Base-by-base conservation (phyloP, 2,329 filamentous ascomycete genomes). In the Fusarium setosum region DNA sequence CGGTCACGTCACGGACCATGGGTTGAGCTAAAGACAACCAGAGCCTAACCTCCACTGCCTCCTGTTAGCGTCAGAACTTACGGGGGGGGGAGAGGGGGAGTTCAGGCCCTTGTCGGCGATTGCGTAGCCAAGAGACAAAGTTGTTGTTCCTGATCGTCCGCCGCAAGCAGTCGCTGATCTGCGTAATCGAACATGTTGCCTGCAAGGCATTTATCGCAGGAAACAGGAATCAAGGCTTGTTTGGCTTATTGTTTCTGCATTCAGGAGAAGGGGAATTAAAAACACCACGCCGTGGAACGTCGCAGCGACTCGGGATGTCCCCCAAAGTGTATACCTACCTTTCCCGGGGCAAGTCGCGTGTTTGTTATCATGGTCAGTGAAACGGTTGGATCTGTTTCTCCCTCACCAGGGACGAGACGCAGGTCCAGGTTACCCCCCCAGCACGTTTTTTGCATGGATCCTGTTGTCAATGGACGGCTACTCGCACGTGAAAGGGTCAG, bases 401-500 rank as follows among this genome's bases (percentile, higher is more conserved):
- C n/a, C 24, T 52, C 20, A 17, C 29, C 17, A 51, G 48, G 34
- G 20, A 26, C 21, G 20, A n/a, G 17, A 17, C 6, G 13, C 23
- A 20, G n/a, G n/a, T n/a, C 20, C 20, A 21, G 32, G 26, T 29
- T 47, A 47, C 8, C 42, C 23, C 38, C 50, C 51, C 20, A 20
- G 51, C 29, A 44, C 12, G 21, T 35, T 53, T n/a, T 38, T 15
- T 34, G 12, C 49, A 52, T 18, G 38, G 35, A 11, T 17, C 24
- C 17, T 52, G 8, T 29, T 11, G 8, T 11, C 11, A 18, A 61
- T 26, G 21, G 44, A 21, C 52, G 24, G 18, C 31, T 34, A n/a
- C 44, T 57, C 52, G 38, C 67, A 62, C 62, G 67, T 68, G 67
- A 67, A 62, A 64, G 32, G 21, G 23, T 70, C 67, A 70, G 26